phyloP scores from a whole-genome alignment of 2,329 filamentous ascomycete genomes.

The Apiospora arundinis region DNA sequence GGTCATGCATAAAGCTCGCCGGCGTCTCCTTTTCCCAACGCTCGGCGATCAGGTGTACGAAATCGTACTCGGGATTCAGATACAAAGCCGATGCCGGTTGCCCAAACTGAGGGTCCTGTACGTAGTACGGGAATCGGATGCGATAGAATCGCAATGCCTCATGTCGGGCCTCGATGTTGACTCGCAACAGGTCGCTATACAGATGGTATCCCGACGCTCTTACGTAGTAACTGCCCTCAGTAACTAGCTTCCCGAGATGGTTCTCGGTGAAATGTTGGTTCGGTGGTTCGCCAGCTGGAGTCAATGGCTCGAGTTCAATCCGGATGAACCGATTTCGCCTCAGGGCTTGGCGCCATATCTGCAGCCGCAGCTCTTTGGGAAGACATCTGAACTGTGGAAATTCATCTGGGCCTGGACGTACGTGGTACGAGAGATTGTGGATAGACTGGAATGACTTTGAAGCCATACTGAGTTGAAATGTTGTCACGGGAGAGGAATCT shows the following conservation, averaged over 20 bases:
- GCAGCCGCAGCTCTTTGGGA: not conserved
- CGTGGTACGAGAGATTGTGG: not conserved
- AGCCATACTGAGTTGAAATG: not conserved
- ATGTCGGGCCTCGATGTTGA: not conserved
- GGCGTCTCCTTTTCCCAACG: not conserved
- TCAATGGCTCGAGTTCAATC: not conserved
- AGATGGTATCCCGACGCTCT: not conserved
- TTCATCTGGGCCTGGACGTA: not conserved
- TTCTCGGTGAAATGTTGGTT: not conserved
- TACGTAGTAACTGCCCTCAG: not conserved
- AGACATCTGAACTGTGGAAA: slow-evolving; percentile 7
- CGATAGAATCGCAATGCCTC: slow-evolving; percentile 12
- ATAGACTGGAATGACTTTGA: not conserved
- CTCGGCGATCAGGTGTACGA: not conserved
- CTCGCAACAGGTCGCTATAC: slow-evolving; percentile 12
- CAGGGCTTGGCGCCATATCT: slow-evolving; percentile 7
- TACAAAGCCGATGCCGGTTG: not conserved
- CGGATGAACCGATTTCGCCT: slow-evolving; percentile 1
- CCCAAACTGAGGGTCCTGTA: not conserved
- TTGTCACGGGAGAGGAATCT: too few relatives aligned
- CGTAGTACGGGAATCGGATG: slow-evolving; percentile 1
- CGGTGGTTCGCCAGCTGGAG: not conserved
- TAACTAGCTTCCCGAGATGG: not conserved
- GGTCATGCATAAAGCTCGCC: not conserved
- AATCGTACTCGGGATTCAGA: slow-evolving; percentile 17